Percentiles rank a stretch among this genome's conserved stretches.
These are phyloP conservation scores for Chamaenerion angustifolium DNA, from an alignment of 345 rosid species.

Conservation along the genomic window DNA sequence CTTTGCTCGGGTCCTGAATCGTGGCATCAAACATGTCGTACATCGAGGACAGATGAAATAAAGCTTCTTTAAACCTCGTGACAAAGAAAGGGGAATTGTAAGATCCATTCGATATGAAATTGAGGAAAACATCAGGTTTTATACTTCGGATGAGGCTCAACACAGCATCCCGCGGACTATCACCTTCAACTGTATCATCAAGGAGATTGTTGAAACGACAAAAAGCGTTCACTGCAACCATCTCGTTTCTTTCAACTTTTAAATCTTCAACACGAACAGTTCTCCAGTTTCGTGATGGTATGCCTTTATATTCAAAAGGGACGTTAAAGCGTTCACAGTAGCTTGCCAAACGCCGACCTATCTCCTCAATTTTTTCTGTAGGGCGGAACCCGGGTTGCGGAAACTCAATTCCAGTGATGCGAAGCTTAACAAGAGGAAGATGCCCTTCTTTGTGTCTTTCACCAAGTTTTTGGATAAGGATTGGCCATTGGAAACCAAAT, in stretches of 20 bases:
- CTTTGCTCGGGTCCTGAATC: constrained; percentile 4
- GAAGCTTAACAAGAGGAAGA: constrained; percentile 14
- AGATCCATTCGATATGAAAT: constrained; percentile 11
- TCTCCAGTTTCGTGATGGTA: constrained; percentile 26
- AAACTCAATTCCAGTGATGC: constrained; percentile 24
- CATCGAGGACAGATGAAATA: constrained; percentile 18
- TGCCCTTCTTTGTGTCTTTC: constrained; percentile 7
- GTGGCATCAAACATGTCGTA: constrained; percentile 17
- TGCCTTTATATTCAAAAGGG: constrained; percentile 21
- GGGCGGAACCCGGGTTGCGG: constrained; percentile 23
- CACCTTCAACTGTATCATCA: constrained; percentile 15
- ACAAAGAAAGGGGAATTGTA: constrained; percentile 20
- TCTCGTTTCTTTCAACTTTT: constrained; percentile 10
- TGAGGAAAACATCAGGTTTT: constrained; percentile 15
- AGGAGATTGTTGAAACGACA: constrained; percentile 12
- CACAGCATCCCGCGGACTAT: constrained; percentile 17
- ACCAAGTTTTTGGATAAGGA: constrained; percentile 17
- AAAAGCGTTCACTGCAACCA: constrained; percentile 14
- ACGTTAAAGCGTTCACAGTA: constrained; percentile 21
- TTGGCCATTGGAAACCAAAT: constrained; percentile 27
- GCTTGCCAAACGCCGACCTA: constrained; percentile 14
- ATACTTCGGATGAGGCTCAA: constrained; percentile 16
- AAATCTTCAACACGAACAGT: constrained; percentile 16
- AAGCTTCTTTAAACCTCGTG: constrained; percentile 33
- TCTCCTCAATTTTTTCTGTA: constrained; percentile 17